Evolutionary conservation across 2,329 filamentous ascomycete species (phyloP).

Genomic region (Hymenoscyphus fraxineus): DNA sequence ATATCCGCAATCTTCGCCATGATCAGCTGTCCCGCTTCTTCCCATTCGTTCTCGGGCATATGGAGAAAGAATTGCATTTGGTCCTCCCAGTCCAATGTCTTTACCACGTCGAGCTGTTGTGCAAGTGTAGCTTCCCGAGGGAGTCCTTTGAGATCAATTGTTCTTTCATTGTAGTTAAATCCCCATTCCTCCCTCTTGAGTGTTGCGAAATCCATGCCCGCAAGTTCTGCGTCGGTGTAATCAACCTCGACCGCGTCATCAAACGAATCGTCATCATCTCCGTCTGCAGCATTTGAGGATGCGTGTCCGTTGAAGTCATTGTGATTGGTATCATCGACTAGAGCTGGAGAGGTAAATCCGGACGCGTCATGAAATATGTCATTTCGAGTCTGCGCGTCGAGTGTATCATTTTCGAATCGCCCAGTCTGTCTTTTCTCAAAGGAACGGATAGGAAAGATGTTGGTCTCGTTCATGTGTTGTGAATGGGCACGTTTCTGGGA

Average conservation of each 20-base stretch:
- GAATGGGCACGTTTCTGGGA: constrained; percentile 12
- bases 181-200: constrained; percentile 23
- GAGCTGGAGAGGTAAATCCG: background rate
- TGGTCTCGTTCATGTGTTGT: background rate
- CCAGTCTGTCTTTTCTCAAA: background rate
- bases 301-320: background rate
- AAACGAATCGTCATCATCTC: background rate
- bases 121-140: constrained; percentile 11
- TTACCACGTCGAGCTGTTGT: constrained; percentile 9
- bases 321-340: background rate
- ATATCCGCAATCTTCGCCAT: constrained; percentile 27
- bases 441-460: background rate
- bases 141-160: background rate
- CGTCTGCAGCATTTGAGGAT: background rate
- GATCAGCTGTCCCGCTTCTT: constrained; percentile 33
- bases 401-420: background rate
- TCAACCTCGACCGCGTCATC: constrained; percentile 7
- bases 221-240: constrained; percentile 22
- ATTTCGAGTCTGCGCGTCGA: background rate
- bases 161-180: background rate
- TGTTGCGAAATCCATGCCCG: constrained; percentile 24
- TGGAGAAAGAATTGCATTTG: constrained; percentile 21
- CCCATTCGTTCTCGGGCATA: constrained; percentile 32
- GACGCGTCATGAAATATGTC: background rate
- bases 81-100: background rate